These are phyloP conservation scores for Epichloe brachyelytri DNA, from an alignment of 2,329 filamentous ascomycete genomes.

Conservation along the genomic window DNA sequence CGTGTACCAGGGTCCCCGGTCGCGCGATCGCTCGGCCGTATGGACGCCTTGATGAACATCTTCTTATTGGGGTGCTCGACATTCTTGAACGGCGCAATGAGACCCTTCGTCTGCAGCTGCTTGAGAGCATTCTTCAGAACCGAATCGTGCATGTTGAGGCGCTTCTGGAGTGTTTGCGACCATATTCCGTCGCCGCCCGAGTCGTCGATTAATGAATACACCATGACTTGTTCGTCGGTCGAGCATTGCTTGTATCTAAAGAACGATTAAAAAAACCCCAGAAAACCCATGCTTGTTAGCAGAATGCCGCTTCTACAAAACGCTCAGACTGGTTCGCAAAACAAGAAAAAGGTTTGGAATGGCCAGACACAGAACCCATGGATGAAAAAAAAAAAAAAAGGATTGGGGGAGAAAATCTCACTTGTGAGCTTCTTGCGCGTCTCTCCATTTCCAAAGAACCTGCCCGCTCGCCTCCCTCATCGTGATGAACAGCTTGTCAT, in stretches of 20 bases:
- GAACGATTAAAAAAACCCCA: rapidly evolving
- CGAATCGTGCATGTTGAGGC: conserved; percentile 72
- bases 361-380: too few relatives aligned
- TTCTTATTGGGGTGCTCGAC: conserved; percentile 85
- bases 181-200: conserved; percentile 78
- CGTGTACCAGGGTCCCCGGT: conserved; percentile 93
- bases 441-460: conserved; percentile 43
- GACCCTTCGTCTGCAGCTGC: conserved; percentile 64
- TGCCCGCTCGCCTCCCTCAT: conserved; percentile 28
- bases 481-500: conserved; percentile 45
- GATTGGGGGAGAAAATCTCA: conserved; percentile 18
- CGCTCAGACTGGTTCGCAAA: too few relatives aligned
- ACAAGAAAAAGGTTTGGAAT: too few relatives aligned
- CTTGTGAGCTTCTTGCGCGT: conserved; percentile 49
- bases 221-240: conserved; percentile 65
- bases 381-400: too few relatives aligned
- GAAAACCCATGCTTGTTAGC: neutral
- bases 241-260: conserved; percentile 44
- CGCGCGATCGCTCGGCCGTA: conserved; percentile 77
- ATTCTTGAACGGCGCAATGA: conserved; percentile 82
- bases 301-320: neutral
- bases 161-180: conserved; percentile 71
- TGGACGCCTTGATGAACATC: conserved; percentile 84
- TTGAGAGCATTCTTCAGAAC: conserved; percentile 73
- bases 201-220: conserved; percentile 83